A percentile compares a stretch with the other conserved stretches of the same genome.
phyloP scores from a whole-genome alignment of 176 grass and related monocot species.

The Olyra latifolia region DNA sequence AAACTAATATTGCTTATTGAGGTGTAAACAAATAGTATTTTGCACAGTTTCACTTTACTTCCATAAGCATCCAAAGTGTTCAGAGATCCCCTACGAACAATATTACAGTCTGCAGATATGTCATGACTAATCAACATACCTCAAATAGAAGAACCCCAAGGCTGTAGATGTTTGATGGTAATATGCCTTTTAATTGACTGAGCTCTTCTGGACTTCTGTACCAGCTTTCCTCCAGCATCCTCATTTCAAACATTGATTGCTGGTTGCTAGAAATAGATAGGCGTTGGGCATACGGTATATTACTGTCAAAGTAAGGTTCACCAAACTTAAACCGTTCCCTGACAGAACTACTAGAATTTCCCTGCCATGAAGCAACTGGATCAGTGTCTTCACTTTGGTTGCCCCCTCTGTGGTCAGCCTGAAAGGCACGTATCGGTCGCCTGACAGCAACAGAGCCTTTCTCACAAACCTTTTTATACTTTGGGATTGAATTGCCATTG shows the following conservation, averaged over 20 bases:
- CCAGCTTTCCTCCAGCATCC: constrained; percentile 85
- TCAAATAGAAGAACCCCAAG: constrained; percentile 98
- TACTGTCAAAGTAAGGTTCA: constrained; percentile 20
- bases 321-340: constrained; percentile 33
- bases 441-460: constrained; percentile 32
- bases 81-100: constrained; percentile 21
- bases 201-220: constrained; percentile 85
- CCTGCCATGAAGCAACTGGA: constrained; percentile 30
- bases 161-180: constrained; percentile 78
- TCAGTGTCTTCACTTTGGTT: constrained; percentile 40
- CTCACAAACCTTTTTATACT: constrained; percentile 68
- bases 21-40: constrained; percentile 9
- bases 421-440: constrained; percentile 24
- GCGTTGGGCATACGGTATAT: constrained; percentile 12
- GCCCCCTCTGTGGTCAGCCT: constrained; percentile 39
- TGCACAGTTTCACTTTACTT: constrained; percentile 7
- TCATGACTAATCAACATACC: constrained; percentile 49
- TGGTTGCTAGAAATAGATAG: constrained; percentile 39
- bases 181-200: constrained; percentile 36
- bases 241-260: constrained; percentile 42
- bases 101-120: constrained; percentile 6
- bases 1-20: background rate
- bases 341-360: constrained; percentile 42
- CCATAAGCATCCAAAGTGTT: constrained; percentile 1
- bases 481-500: constrained; percentile 41